Base-by-base conservation (phyloP, 2,329 filamentous ascomycete species). In the Trichoderma gracile region DNA sequence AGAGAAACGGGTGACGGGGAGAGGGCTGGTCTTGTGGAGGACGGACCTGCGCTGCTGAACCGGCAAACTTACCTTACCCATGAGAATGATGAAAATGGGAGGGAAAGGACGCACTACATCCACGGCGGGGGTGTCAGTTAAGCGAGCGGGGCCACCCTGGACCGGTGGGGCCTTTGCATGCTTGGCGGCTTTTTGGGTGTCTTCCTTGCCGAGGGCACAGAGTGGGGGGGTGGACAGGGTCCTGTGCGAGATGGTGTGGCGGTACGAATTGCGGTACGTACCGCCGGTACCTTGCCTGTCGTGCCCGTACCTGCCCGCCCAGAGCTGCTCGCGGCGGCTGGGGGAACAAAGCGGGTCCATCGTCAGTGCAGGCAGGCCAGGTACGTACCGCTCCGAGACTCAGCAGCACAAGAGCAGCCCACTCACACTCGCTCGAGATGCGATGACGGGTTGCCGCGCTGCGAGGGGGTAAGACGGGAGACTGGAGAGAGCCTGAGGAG, bases 31-130 rank as follows among this genome's bases (percentile, higher is more conserved):
- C 67, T 73, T 74, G 74, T 76, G 75, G 74, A 76, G 73, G 73
- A 77, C 76, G 71, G 73, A 77, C 74, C 73, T 77, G 73, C 75
- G 72, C 69, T 72, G 70, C 74, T 75, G 72, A 73, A 71, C 69
- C 69, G 68, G 74, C 45, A 79, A 61, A 79, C 77, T 79, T 71
- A 73, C 77, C 77, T 79, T 70, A 79, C 77, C 77, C 77, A 79
- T 72, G 73, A 74, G 66, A 74, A 75, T 72, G 72, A 79, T 72
- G 73, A 74, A 67, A 74, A 75, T 72, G 72, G 73, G 71, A 75
- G 75, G 72, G 73, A 76, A 76, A 74, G 74, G 74, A 72, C 70
- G 69, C 43, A 3, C 64, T 76, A 75, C 21, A 49, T 10, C 14
- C 69, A 76, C 74, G 69, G 69, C 56, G 70, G 71, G 71, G 55